Evolutionary conservation across 441 rosid genomes (phyloP).

Genomic region (Pelargonium myrrhifolium): DNA sequence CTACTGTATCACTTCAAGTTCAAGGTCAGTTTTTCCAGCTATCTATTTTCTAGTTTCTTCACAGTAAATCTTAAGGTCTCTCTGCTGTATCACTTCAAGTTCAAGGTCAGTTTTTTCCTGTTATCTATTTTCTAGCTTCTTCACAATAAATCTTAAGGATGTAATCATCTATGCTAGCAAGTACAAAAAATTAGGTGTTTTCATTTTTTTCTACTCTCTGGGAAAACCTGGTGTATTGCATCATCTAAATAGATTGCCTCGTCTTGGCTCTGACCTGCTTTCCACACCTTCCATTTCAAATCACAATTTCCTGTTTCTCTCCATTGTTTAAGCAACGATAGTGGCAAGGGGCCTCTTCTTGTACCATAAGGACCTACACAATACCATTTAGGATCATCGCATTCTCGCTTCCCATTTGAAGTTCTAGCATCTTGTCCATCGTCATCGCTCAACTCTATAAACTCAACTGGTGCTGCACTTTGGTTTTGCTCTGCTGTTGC

Average conservation of each 20-base stretch:
- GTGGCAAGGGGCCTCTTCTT: slow-evolving; percentile 22
- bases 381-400: slow-evolving; percentile 12
- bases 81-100: no score
- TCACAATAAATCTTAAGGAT: no score
- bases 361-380: slow-evolving; percentile 15
- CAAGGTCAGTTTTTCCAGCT: no score
- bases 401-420: slow-evolving; percentile 5
- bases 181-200: background rate
- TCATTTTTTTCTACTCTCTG: background rate
- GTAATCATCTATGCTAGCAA: background rate
- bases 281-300: slow-evolving; percentile 20
- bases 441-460: slow-evolving; percentile 24
- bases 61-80: no score
- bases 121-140: no score
- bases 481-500: slow-evolving; percentile 9
- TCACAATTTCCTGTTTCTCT: background rate
- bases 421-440: slow-evolving; percentile 13
- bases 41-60: no score
- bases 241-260: slow-evolving; percentile 20
- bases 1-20: no score
- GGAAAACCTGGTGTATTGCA: slow-evolving; percentile 6
- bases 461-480: background rate
- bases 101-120: no score
- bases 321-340: slow-evolving; percentile 27
- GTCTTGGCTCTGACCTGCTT: slow-evolving; percentile 21